A percentile compares a stretch with the other conserved stretches of the same genome.
These are phyloP conservation scores for Fusarium begoniae DNA, from an alignment of 2,329 filamentous ascomycete species.

Conservation along the genomic window DNA sequence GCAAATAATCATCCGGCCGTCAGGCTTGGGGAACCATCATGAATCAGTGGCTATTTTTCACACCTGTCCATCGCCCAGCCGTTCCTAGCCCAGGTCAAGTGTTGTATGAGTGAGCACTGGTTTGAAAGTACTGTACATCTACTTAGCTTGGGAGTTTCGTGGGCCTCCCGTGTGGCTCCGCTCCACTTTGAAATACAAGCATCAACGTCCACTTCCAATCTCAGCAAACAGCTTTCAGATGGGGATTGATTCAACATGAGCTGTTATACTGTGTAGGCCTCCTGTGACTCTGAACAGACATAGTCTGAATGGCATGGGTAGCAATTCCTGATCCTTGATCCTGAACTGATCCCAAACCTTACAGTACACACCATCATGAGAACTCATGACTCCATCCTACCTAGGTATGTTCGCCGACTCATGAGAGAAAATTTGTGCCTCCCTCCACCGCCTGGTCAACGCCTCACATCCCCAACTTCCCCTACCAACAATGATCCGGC, in stretches of 20 bases:
- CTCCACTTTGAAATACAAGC: conserved; percentile 19
- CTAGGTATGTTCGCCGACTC: neutral
- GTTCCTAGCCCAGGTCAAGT: neutral
- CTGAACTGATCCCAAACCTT: neutral
- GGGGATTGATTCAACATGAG: neutral
- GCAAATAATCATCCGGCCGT: conserved; percentile 1
- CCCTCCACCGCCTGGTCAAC: conserved; percentile 36
- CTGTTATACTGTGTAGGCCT: neutral
- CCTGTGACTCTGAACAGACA: neutral
- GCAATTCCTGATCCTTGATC: neutral
- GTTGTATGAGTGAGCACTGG: neutral
- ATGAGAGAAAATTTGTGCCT: conserved; percentile 34
- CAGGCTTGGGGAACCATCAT: neutral
- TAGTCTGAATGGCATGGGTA: neutral
- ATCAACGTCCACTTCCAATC: conserved; percentile 29
- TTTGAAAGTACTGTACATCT: conserved; percentile 18
- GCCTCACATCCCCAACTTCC: conserved; percentile 34
- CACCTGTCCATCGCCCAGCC: neutral
- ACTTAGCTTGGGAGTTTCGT: conserved; percentile 27
- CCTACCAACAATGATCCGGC: conserved; percentile 31
- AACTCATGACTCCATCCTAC: conserved; percentile 12
- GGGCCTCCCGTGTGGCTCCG: conserved; percentile 18
- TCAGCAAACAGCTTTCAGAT: conserved; percentile 28
- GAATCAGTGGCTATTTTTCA: neutral
- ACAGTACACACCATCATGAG: conserved; percentile 1